phyloP scores from a whole-genome alignment of 257 asterid genomes.

The Capsicum chinense region DNA sequence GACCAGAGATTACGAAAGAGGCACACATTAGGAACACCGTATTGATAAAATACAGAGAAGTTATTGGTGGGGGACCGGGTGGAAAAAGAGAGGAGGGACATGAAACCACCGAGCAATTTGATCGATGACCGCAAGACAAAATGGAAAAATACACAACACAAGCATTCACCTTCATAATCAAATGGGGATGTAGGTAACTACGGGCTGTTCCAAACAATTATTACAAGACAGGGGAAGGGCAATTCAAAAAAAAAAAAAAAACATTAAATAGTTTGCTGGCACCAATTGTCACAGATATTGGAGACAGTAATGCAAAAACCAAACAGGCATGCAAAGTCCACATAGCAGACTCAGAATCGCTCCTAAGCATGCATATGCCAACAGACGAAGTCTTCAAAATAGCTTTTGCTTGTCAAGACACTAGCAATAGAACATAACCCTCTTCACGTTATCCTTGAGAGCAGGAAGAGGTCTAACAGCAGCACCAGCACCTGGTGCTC shows the following conservation, averaged over 20 bases:
- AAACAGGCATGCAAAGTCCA: neutral
- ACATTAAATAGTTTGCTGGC: neutral
- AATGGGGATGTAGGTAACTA: too few relatives aligned
- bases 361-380: too few relatives aligned
- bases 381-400: neutral
- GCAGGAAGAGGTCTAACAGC: conserved; percentile 93
- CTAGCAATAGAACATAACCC: conserved; percentile 89
- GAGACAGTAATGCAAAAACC: neutral
- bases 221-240: neutral
- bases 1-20: neutral
- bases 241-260: neutral
- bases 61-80: neutral
- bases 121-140: neutral
- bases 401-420: neutral
- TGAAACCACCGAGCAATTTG: neutral
- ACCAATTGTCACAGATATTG: neutral
- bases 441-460: conserved; percentile 85
- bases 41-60: neutral
- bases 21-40: neutral
- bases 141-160: neutral
- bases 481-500: conserved; percentile 61
- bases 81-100: neutral
- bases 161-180: neutral
- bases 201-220: neutral
- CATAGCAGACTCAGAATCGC: neutral